Evolutionary conservation across 2,329 filamentous ascomycete species (phyloP).

Genomic region (Pseudogymnoascus sp.): DNA sequence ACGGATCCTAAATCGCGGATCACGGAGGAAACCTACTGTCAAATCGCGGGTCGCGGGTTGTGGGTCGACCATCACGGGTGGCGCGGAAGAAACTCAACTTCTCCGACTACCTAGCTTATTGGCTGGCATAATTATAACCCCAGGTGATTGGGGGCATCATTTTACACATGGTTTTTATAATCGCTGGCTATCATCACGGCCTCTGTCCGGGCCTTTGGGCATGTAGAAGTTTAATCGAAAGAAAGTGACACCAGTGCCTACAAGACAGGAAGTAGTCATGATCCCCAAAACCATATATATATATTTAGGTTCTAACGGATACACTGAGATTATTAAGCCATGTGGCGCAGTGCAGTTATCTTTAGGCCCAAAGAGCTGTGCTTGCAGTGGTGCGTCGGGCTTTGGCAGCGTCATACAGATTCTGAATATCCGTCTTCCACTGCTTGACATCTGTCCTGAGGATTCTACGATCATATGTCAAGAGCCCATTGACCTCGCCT

Average conservation of each 20-base stretch:
- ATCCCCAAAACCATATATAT: not conserved
- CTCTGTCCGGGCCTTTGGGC: not conserved
- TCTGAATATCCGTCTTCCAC: constrained; percentile 52
- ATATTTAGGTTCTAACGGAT: not conserved
- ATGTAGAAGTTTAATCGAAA: not conserved
- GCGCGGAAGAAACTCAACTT: not conserved
- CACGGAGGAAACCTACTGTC: not conserved
- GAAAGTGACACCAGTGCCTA: not conserved
- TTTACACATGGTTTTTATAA: not conserved
- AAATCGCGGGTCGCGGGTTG: constrained; percentile 2
- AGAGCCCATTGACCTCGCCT: constrained; percentile 62
- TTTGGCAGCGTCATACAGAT: constrained; percentile 47
- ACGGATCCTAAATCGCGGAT: not conserved
- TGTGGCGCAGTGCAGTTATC: not conserved
- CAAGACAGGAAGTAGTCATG: not conserved
- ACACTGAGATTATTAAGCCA: not conserved
- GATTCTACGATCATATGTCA: constrained; percentile 59
- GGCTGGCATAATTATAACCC: not conserved
- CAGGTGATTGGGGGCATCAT: too few relatives aligned
- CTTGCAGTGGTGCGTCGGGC: constrained; percentile 7
- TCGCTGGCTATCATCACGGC: not conserved
- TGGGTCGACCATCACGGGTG: not conserved
- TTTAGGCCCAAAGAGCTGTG: not conserved
- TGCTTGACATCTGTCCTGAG: constrained; percentile 46
- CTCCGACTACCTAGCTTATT: not conserved